Conservation (phyloP, 768 basidiomycete genomes). For the Jaapia argillacea region DNA sequence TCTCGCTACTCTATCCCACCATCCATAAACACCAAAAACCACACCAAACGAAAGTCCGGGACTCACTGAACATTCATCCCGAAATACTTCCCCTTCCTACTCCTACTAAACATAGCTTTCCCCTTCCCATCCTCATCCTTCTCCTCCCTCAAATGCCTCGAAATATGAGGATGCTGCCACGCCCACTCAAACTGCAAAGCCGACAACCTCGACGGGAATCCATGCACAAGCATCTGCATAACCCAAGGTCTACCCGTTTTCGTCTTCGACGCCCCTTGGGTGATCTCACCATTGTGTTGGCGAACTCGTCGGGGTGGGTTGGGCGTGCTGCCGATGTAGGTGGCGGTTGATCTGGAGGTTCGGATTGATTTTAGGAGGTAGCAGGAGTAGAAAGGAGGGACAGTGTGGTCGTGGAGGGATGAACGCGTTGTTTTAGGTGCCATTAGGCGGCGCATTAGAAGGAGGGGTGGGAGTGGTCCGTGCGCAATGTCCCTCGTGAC, state of each 20-base stretch:
- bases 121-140: too few species aligned
- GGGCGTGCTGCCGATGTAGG: constrained; percentile 71
- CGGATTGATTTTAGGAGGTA: constrained; percentile 68
- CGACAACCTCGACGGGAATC: constrained; percentile 70
- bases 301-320: constrained; percentile 56
- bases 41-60: background rate
- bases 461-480: too few species aligned
- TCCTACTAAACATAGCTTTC: constrained; percentile 28
- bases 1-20: constrained; percentile 37
- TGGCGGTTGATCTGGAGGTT: constrained; percentile 39
- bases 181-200: constrained; percentile 80
- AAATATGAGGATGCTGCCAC: constrained; percentile 71
- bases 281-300: constrained; percentile 76
- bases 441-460: too few species aligned
- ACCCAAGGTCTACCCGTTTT: constrained; percentile 55
- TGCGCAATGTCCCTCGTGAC: too few species aligned
- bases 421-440: too few species aligned
- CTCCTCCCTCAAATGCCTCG: constrained; percentile 48
- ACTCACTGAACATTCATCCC: constrained; percentile 38
- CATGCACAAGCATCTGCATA: constrained; percentile 82
- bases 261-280: constrained; percentile 64
- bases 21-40: constrained; percentile 1
- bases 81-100: constrained; percentile 22
- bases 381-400: constrained; percentile 72
- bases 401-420: constrained; percentile 24